A percentile compares a stretch with the other conserved stretches of the same genome.
These are phyloP conservation scores for Apiospora saccharicola DNA, from an alignment of 2,329 filamentous ascomycete species.

Conservation along the genomic window DNA sequence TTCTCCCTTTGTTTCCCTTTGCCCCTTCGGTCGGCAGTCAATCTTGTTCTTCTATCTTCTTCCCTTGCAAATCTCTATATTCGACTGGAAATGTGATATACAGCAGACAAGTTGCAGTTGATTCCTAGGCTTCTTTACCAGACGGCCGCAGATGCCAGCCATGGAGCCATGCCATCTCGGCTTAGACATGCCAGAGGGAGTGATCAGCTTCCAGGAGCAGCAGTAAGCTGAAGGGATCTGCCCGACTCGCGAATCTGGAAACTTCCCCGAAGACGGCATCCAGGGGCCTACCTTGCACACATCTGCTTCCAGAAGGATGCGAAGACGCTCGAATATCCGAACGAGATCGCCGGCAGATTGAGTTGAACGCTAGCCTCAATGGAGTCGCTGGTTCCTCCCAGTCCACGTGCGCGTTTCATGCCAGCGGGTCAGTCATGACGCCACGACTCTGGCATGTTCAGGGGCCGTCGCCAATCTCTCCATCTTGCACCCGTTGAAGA, in stretches of 20 bases:
- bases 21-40: no score
- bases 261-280: background rate
- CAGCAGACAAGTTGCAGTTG: background rate
- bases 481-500: background rate
- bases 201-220: no score
- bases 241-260: background rate
- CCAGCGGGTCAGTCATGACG: slow-evolving; percentile 16
- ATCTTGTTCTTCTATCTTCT: no score
- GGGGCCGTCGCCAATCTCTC: background rate
- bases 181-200: background rate
- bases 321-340: background rate
- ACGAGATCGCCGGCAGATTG: background rate
- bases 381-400: background rate
- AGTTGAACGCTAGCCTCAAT: slow-evolving; percentile 7
- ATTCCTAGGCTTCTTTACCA: no score
- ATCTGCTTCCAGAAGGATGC: background rate
- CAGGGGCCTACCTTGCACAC: background rate
- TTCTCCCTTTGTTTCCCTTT: no score
- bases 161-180: background rate
- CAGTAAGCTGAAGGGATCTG: background rate
- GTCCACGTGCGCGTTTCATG: slow-evolving; percentile 7
- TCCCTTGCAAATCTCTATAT: no score
- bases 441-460: background rate
- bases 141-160: background rate
- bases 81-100: background rate